Evolutionary conservation across 1,284 basidiomycete genomes (phyloP).

Genomic region (Neonothopanus nambi): DNA sequence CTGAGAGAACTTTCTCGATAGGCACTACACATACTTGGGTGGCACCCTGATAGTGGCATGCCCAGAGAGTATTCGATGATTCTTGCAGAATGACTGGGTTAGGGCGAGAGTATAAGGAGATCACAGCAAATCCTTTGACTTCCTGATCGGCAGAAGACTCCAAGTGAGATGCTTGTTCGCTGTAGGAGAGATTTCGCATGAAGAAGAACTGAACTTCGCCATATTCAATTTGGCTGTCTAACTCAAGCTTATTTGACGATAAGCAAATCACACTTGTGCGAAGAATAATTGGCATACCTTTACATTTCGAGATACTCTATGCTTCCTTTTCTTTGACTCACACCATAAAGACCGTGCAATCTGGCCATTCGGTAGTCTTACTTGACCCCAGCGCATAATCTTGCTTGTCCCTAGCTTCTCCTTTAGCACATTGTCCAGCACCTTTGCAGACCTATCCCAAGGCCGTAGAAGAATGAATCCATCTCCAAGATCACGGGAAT

Average conservation of each 20-base stretch:
- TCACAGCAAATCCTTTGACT: conserved; percentile 19
- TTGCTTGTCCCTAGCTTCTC: no score
- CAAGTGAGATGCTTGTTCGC: not conserved
- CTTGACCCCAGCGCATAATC: not conserved
- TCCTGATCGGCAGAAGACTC: not conserved
- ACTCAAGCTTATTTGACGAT: conserved; percentile 13
- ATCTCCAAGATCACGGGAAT: conserved; percentile 8
- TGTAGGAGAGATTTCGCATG: not conserved
- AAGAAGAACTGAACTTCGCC: conserved; percentile 29
- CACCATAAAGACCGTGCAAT: not conserved
- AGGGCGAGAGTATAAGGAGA: conserved; percentile 21
- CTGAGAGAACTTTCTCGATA: conserved; percentile 20
- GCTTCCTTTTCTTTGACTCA: conserved; percentile 1
- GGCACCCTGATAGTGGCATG: conserved; percentile 20
- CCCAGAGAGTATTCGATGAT: conserved; percentile 23
- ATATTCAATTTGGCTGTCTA: conserved; percentile 12
- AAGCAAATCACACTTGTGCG: no score
- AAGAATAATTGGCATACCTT: no score
- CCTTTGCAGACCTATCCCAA: not conserved
- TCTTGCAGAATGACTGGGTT: conserved; percentile 14
- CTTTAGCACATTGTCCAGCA: no score
- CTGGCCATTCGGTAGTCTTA: not conserved
- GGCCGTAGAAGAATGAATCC: conserved; percentile 12
- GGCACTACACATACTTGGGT: conserved; percentile 20
- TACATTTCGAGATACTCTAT: conserved; percentile 23